phyloP scores from a whole-genome alignment of 176 grass and related monocot species.

The Carex pumila region DNA sequence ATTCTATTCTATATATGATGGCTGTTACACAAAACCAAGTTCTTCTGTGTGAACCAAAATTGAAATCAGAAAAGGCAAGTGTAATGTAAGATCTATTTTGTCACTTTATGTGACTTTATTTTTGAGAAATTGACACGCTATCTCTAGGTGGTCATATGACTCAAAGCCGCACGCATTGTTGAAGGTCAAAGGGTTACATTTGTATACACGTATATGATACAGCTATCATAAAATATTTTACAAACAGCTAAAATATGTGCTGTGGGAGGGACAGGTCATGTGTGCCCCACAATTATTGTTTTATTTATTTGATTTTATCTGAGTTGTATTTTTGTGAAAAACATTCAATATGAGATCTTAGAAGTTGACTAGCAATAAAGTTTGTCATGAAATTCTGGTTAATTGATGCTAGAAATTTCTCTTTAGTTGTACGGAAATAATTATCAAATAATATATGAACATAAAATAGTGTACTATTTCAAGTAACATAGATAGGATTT shows the following conservation, averaged over 20 bases:
- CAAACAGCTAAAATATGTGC: not conserved
- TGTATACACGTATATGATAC: not conserved
- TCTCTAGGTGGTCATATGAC: slow-evolving; percentile 1
- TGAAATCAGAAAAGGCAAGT: not conserved
- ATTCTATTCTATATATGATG: not conserved
- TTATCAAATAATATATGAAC: not conserved
- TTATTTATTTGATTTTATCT: not conserved
- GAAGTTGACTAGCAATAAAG: not conserved
- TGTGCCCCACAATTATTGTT: not conserved
- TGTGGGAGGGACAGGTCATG: not conserved
- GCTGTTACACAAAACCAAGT: not conserved
- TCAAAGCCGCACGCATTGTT: not conserved
- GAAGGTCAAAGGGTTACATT: not conserved
- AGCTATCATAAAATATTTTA: not conserved
- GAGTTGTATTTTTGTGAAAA: not conserved
- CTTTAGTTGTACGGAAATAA: not conserved
- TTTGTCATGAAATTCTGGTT: not conserved
- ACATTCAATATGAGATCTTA: not conserved
- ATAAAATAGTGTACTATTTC: too few species aligned
- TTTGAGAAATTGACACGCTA: not conserved
- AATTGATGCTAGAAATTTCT: not conserved
- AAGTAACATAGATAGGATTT: not conserved
- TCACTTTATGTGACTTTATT: not conserved
- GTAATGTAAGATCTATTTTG: not conserved
- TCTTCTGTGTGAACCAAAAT: not conserved